Percentiles rank a stretch among this genome's conserved stretches.
phyloP scores from a whole-genome alignment of 2,329 filamentous ascomycete genomes.

The Ophiostoma australiae region DNA sequence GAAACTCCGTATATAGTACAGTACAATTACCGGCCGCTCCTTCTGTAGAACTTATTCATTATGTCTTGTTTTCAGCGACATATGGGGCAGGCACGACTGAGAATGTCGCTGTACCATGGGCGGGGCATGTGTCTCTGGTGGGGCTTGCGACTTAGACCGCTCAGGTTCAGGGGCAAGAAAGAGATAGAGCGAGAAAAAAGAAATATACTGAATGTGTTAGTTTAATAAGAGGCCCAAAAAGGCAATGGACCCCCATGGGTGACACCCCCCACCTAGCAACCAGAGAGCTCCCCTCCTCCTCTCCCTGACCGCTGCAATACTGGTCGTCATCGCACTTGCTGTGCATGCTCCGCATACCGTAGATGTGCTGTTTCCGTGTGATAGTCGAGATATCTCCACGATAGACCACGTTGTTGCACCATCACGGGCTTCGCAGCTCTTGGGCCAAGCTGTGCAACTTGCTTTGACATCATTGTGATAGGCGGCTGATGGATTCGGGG shows the following conservation, averaged over 20 bases:
- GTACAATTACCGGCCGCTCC: background rate
- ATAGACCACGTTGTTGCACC: background rate
- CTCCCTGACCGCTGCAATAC: background rate
- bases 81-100: background rate
- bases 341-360: no score
- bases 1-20: background rate
- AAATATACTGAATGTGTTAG: background rate
- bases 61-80: background rate
- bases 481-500: background rate
- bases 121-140: background rate
- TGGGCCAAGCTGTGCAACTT: background rate
- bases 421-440: background rate
- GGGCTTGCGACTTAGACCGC: background rate
- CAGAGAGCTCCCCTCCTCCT: constrained; percentile 17
- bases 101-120: constrained; percentile 1
- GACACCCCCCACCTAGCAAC: constrained; percentile 16
- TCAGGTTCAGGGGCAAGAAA: constrained; percentile 4
- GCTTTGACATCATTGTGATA: background rate
- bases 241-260: background rate
- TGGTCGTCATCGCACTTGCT: background rate
- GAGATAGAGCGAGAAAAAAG: background rate
- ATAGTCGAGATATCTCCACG: background rate
- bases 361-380: background rate
- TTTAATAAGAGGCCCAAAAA: constrained; percentile 2
- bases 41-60: background rate